Evolutionary conservation across 768 basidiomycete species (phyloP).

Genomic region (Nidularia pulvinata): DNA sequence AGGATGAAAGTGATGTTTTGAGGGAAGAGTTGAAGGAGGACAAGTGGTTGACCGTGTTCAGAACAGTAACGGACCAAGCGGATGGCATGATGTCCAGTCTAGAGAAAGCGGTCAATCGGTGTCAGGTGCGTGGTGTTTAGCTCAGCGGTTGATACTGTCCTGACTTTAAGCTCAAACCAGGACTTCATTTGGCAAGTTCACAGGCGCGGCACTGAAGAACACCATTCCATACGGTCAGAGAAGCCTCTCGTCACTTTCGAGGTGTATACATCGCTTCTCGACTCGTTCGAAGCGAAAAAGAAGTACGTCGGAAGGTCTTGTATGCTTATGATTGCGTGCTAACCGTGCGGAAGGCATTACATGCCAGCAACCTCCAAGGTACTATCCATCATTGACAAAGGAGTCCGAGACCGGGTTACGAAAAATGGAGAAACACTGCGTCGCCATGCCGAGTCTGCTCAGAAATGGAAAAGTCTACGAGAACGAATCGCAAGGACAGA

Average conservation of each 20-base stretch:
- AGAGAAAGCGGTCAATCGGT: conserved; percentile 90
- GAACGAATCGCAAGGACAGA: conserved; percentile 84
- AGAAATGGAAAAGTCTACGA: conserved; percentile 79
- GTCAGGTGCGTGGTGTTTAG: conserved; percentile 59
- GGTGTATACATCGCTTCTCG: conserved; percentile 62
- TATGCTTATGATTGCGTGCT: conserved; percentile 9
- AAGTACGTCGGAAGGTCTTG: conserved; percentile 46
- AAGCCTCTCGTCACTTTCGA: conserved; percentile 56
- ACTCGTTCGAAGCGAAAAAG: conserved; percentile 87
- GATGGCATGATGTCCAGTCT: conserved; percentile 97
- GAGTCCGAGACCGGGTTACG: conserved; percentile 89
- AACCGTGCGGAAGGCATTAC: conserved; percentile 66
- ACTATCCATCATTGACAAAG: conserved; percentile 91
- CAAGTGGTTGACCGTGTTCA: conserved; percentile 95
- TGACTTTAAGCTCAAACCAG: conserved; percentile 29
- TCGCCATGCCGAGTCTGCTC: conserved; percentile 85
- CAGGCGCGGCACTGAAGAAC: conserved; percentile 47
- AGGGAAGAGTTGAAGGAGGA: conserved; percentile 96
- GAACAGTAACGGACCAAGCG: conserved; percentile 92
- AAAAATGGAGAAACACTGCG: conserved; percentile 96
- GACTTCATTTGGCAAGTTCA: conserved; percentile 89
- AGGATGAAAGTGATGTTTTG: conserved; percentile 77
- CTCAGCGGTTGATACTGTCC: background rate
- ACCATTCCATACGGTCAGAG: conserved; percentile 45
- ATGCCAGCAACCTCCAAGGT: conserved; percentile 94